Percentiles rank a stretch among this genome's conserved stretches.
phyloP scores from a whole-genome alignment of 2,329 filamentous ascomycete genomes.

The Botrytis aclada region DNA sequence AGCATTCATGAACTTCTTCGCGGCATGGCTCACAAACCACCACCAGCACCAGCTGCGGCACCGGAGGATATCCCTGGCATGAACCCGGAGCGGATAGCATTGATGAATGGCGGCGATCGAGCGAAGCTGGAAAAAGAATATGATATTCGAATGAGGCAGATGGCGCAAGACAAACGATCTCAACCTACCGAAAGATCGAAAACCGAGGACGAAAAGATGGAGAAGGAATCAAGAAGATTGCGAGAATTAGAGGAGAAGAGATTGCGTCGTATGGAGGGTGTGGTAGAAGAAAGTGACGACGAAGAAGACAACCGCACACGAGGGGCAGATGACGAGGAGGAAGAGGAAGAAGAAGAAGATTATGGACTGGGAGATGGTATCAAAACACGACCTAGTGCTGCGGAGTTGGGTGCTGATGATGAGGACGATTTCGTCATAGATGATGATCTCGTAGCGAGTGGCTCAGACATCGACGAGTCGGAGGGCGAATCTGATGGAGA shows the following conservation, averaged over 20 bases:
- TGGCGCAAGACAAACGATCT: conserved; percentile 81
- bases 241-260: conserved; percentile 81
- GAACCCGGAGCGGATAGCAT: conserved; percentile 60
- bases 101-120: conserved; percentile 59
- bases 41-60: conserved; percentile 40
- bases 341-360: conserved; percentile 57
- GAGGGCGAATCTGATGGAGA: conserved; percentile 49
- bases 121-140: conserved; percentile 79
- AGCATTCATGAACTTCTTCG: conserved; percentile 71
- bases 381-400: conserved; percentile 44
- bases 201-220: conserved; percentile 80
- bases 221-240: conserved; percentile 72
- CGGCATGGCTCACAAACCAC: conserved; percentile 50
- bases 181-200: conserved; percentile 84
- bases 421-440: conserved; percentile 94
- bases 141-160: conserved; percentile 75
- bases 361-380: conserved; percentile 61
- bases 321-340: conserved; percentile 1
- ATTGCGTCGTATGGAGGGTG: conserved; percentile 81
- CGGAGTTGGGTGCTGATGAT: conserved; percentile 75
- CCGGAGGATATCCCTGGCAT: conserved; percentile 45
- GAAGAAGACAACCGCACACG: conserved; percentile 42
- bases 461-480: conserved; percentile 63
- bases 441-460: conserved; percentile 80
- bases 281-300: conserved; percentile 65